These are phyloP conservation scores for Exophiala aquamarina DNA, from an alignment of 2,329 filamentous ascomycete genomes.

Conservation along the genomic window DNA sequence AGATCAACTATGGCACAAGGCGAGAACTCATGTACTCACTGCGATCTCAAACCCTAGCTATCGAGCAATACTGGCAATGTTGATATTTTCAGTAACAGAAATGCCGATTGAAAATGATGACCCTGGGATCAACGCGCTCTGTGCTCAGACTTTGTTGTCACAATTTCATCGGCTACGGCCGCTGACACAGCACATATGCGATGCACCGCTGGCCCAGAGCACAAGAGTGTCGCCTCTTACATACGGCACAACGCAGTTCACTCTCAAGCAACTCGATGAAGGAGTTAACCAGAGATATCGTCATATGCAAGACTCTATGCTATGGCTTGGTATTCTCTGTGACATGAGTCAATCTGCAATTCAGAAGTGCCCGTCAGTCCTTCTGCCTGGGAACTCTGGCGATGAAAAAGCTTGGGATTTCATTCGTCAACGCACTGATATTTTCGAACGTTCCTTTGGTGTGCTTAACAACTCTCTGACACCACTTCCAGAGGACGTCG, in stretches of 20 bases:
- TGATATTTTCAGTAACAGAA: neutral
- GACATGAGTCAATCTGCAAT: conserved; percentile 6
- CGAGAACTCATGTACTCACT: neutral
- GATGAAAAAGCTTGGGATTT: conserved; percentile 11
- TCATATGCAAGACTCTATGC: conserved; percentile 5
- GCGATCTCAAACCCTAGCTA: neutral
- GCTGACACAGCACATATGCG: neutral
- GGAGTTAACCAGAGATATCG: neutral
- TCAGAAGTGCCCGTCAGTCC: neutral
- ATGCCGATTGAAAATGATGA: neutral
- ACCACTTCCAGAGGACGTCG: conserved; percentile 7
- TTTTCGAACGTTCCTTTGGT: conserved; percentile 12
- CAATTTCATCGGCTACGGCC: neutral
- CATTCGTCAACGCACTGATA: conserved; percentile 15
- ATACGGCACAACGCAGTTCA: too few species aligned
- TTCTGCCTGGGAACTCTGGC: conserved; percentile 1
- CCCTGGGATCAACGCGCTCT: neutral
- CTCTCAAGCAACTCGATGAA: neutral
- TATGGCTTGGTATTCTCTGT: conserved; percentile 7
- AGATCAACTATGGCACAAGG: neutral
- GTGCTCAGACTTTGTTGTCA: neutral
- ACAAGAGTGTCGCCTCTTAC: too few species aligned
- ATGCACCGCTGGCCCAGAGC: neutral
- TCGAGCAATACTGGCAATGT: neutral
- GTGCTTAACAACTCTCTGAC: conserved; percentile 2